Base-by-base conservation (phyloP, 2,329 filamentous ascomycete species). In the Zymoseptoria tritici region DNA sequence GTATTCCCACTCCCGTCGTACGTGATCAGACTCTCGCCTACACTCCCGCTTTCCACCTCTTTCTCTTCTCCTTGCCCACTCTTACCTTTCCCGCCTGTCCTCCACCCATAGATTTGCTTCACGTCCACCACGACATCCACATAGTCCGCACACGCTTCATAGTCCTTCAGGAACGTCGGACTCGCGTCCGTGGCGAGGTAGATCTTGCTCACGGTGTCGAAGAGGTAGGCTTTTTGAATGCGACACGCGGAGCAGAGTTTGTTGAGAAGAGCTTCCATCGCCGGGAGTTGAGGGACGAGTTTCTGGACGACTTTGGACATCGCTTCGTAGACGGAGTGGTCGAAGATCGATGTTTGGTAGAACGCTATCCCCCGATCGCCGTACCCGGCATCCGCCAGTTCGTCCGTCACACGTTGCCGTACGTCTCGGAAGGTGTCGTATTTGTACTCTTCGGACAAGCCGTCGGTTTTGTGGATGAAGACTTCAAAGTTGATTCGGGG, bases 231-330 rank as follows among this genome's bases (percentile, higher is more conserved):
- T 77, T 99, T 99, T 73, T 97, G 92, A 73, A 99, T 97, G 54
- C 90, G 89, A 72, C 92, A 97, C 13, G 91, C 94, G 62, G 89
- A 90, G 77, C 91, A 95, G 50, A 99, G 83, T 66, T 93, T 94
- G 70, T 95, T 97, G 70, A 99, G 87, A 75, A 99, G 84, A 55
- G 91, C 89, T 76, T 99, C 94, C 58, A 99, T 85, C 24, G 92
- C 95, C 5, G 91, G 90, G 7, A 99, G 83, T 63, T 96, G 90
- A 0, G 94, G 93, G 56, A 99, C 93, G 29, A 99, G 83, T 75
- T 97, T 97, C 76, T 99, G 94, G 64, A 99, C 96, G 64, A 99
- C 93, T 75, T 97, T 97, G 78, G 88, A 93, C 74, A 99, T 97
- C 55, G 94, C 94, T 76, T 99, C 94, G 73, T 97, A 99, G 71